phyloP scores from a whole-genome alignment of 2,329 filamentous ascomycete genomes.

The Penicillium sp. region DNA sequence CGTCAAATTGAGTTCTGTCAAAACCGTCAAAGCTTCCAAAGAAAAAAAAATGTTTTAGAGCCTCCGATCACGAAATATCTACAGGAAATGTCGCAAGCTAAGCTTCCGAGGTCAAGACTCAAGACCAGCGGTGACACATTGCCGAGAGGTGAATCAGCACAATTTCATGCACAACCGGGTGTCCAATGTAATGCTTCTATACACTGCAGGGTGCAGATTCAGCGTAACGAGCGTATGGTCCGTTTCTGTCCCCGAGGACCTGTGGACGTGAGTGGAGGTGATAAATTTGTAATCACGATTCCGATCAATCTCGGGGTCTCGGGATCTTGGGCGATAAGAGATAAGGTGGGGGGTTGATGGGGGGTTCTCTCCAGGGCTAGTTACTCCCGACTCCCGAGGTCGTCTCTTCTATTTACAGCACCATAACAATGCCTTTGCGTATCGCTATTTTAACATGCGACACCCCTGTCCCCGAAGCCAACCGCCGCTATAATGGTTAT shows the following conservation, averaged over 20 bases:
- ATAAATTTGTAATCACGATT: neutral
- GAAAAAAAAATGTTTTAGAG: neutral
- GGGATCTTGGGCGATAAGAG: neutral
- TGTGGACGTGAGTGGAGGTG: neutral
- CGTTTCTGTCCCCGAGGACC: too few relatives aligned
- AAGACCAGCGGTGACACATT: neutral
- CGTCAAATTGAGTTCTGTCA: neutral
- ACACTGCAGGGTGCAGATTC: neutral
- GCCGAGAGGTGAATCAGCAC: neutral
- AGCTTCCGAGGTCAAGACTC: neutral
- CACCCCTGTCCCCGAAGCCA: constrained; percentile 67
- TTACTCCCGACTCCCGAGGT: too few relatives aligned
- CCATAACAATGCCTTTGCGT: constrained; percentile 55
- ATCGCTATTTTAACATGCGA: constrained; percentile 91
- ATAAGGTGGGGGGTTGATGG: neutral
- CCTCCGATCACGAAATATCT: neutral
- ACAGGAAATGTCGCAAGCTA: neutral
- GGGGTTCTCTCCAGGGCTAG: too few relatives aligned
- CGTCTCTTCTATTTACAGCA: too few relatives aligned
- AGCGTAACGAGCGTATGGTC: too few relatives aligned
- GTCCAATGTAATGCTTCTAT: neutral
- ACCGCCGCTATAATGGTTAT: constrained; percentile 70
- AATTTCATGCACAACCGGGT: neutral
- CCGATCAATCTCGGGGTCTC: neutral
- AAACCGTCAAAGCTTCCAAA: neutral